Conservation (phyloP, 2,329 filamentous ascomycete species). For the Colletotrichum aenigma region DNA sequence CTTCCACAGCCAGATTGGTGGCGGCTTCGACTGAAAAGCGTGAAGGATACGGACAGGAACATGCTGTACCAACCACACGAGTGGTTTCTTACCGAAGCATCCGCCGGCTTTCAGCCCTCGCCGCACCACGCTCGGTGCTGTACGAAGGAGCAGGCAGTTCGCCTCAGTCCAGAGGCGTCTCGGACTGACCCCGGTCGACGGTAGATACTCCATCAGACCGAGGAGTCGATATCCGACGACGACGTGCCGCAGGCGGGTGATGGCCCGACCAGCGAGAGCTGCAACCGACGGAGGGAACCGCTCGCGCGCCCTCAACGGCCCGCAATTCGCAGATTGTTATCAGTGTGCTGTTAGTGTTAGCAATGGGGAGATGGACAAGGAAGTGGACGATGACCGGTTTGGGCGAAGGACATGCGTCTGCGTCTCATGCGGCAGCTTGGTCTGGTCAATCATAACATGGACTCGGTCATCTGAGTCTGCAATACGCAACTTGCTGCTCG, state of each 20-base stretch:
- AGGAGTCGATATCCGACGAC: not conserved
- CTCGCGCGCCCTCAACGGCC: constrained; percentile 19
- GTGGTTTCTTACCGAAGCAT: constrained; percentile 17
- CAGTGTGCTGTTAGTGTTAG: constrained; percentile 17
- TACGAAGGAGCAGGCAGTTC: constrained; percentile 13
- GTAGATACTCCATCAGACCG: not conserved
- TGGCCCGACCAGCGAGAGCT: constrained; percentile 20
- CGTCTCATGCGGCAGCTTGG: not conserved
- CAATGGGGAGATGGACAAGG: not conserved
- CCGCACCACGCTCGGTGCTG: constrained; percentile 19
- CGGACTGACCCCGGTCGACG: not conserved
- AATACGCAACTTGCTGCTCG: not conserved
- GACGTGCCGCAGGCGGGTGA: constrained; percentile 19
- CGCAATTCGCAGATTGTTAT: constrained; percentile 14
- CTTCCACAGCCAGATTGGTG: constrained; percentile 92
- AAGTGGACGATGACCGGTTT: not conserved
- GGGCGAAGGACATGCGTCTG: not conserved
- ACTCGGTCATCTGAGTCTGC: not conserved
- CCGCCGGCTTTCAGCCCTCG: constrained; percentile 15
- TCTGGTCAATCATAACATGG: not conserved
- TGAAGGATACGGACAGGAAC: constrained; percentile 11
- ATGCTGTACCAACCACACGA: constrained; percentile 8
- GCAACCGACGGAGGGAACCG: constrained; percentile 11
- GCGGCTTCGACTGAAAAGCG: constrained; percentile 55
- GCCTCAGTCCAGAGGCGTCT: constrained; percentile 7